phyloP scores from a whole-genome alignment of 768 basidiomycete genomes.

The Panaeolus cyanescens region DNA sequence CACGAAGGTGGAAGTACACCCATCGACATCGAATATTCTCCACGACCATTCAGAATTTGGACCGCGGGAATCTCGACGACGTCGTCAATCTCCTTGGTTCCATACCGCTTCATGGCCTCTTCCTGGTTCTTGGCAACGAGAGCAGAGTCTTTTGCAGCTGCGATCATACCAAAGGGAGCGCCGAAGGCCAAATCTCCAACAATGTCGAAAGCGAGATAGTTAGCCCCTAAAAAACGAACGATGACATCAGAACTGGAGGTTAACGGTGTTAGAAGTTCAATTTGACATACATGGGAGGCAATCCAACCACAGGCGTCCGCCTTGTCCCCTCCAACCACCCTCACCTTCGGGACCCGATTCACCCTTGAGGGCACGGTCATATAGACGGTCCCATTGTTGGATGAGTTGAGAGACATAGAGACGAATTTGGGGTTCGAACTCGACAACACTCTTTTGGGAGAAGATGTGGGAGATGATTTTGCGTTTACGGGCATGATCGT shows the following conservation, averaged over 20 bases:
- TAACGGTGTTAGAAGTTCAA: not conserved
- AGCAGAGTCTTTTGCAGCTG: slow-evolving; percentile 71
- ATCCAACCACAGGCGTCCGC: slow-evolving; percentile 73
- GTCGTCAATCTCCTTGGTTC: slow-evolving; percentile 44
- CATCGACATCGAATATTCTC: slow-evolving; percentile 84
- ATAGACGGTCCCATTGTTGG: slow-evolving; percentile 77
- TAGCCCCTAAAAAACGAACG: slow-evolving; percentile 38
- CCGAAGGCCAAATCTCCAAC: slow-evolving; percentile 90
- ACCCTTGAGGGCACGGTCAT: slow-evolving; percentile 54
- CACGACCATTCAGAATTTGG: slow-evolving; percentile 83
- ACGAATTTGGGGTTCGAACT: slow-evolving; percentile 82
- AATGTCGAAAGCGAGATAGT: slow-evolving; percentile 65
- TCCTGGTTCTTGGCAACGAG: slow-evolving; percentile 61
- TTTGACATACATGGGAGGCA: slow-evolving; percentile 65
- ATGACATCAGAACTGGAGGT: slow-evolving; percentile 10
- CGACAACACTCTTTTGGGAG: slow-evolving; percentile 80
- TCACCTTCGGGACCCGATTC: slow-evolving; percentile 60
- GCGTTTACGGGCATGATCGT: slow-evolving; percentile 84
- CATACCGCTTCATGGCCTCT: slow-evolving; percentile 57
- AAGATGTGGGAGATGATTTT: slow-evolving; percentile 90
- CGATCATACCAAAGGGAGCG: slow-evolving; percentile 86
- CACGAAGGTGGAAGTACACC: slow-evolving; percentile 75
- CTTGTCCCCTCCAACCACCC: slow-evolving; percentile 61
- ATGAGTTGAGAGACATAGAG: slow-evolving; percentile 60
- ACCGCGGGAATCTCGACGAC: slow-evolving; percentile 75